Evolutionary conservation across 805 yeast species (phyloP), one percentile per base, ranked within the genome.

Genomic region (Yarrowia deformans): DNA sequence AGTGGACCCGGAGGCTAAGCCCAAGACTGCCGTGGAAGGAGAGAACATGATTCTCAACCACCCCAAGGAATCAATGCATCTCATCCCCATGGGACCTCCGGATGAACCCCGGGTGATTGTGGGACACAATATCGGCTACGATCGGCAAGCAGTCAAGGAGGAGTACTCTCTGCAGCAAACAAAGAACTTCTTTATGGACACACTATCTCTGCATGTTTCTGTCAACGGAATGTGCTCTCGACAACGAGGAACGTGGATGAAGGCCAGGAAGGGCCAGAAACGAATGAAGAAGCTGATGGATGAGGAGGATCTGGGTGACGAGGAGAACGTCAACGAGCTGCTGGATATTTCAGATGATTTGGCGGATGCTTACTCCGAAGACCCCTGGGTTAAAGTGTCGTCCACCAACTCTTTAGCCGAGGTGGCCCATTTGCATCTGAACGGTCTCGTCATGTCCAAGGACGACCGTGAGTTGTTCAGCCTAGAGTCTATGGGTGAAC

Each of bases 71-170:
- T 60, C 66, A 2, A 60, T 60, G 52, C 66, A 60, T 60, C 78
- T 96, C 68, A 86, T 96, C 0, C 97, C 98, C 0, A 76, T 94
- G 76, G 87, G 90, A 71, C 81, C 87, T 0, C 76, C 77, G 13
- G 75, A 76, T 2, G 54, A 75, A 9, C 82, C 84, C 8, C 88
- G 87, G 72, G 80, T 95, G 8, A 82, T 95, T 1, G 84, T 96
- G 3, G 99, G 99, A 0, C 97, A 92, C 77, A 93, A 94, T 75
- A 89, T 95, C 2, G 88, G 95, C 8, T 95, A 88, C 75, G 99
- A 95, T 78, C 83, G 99, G 55, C 94, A 97, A 0, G 83, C 97
- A 43, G 86, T 94, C 0, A 72, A 81, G 39, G 98, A 95, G 69
- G 99, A 95, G 76, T 95, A 95, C 79, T 83, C 84, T 73, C 76